A percentile compares a stretch with the other conserved stretches of the same genome.
These are phyloP conservation scores for Alternaria sp. DNA, from an alignment of 2,329 filamentous ascomycete species.

Conservation along the genomic window DNA sequence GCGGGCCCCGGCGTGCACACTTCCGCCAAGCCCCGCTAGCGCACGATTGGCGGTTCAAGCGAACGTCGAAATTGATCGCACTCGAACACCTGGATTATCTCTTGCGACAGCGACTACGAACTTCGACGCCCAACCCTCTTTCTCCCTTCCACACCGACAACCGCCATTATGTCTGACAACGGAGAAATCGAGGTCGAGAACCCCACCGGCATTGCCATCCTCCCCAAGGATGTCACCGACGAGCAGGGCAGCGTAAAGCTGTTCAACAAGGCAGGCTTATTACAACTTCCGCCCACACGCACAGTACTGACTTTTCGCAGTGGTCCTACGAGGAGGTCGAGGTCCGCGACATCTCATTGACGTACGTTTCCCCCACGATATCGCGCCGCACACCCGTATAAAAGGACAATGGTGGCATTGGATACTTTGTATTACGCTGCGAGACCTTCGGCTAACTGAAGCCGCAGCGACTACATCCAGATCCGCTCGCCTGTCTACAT, in stretches of 20 bases:
- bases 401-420: slow-evolving; percentile 20
- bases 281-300: slow-evolving; percentile 7
- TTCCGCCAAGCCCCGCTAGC: slow-evolving; percentile 22
- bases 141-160: slow-evolving; percentile 31
- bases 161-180: slow-evolving; percentile 76
- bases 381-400: slow-evolving; percentile 14
- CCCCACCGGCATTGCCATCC: slow-evolving; percentile 75
- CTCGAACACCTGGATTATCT: slow-evolving; percentile 18
- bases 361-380: slow-evolving; percentile 68
- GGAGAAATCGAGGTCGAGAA: slow-evolving; percentile 92
- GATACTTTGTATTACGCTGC: slow-evolving; percentile 20
- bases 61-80: slow-evolving; percentile 18
- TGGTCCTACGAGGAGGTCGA: slow-evolving; percentile 99
- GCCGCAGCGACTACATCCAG: slow-evolving; percentile 95
- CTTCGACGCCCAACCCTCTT: slow-evolving; percentile 30
- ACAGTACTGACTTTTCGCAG: slow-evolving; percentile 36
- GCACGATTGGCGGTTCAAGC: slow-evolving; percentile 24
- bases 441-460: slow-evolving; percentile 43
- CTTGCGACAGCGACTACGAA: slow-evolving; percentile 39
- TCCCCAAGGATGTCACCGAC: slow-evolving; percentile 89
- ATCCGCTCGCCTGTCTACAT: slow-evolving; percentile 99
- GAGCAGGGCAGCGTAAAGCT: slow-evolving; percentile 94
- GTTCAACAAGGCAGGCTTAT: slow-evolving; percentile 75
- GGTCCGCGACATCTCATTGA: slow-evolving; percentile 99
- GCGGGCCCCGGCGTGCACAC: background rate